These are phyloP conservation scores for Hapsidospora chrysogenum DNA, from an alignment of 495 filamentous ascomycete genomes.

Conservation along the genomic window DNA sequence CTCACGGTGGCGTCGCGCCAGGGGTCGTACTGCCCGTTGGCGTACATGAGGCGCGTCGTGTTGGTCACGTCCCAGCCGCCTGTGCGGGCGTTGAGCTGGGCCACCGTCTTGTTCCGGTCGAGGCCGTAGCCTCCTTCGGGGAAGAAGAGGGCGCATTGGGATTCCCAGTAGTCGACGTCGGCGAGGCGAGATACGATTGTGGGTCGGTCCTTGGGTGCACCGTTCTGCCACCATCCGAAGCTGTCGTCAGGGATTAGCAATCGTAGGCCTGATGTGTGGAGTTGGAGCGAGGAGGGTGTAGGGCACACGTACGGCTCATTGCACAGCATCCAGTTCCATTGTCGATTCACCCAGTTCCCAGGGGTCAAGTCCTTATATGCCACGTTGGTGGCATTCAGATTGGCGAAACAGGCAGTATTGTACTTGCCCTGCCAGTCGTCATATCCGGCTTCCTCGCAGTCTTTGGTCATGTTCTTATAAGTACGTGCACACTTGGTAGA, in stretches of 20 bases:
- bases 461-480: too few relatives aligned
- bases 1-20: conserved; percentile 38
- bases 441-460: too few relatives aligned
- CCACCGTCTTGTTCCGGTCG: conserved; percentile 30
- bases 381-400: conserved; percentile 36
- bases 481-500: too few relatives aligned
- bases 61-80: conserved; percentile 40
- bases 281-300: too few relatives aligned
- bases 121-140: conserved; percentile 34
- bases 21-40: conserved; percentile 46
- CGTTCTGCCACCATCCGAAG: conserved; percentile 35
- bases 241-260: not conserved
- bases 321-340: conserved; percentile 52
- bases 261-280: not conserved
- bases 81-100: conserved; percentile 40
- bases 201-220: conserved; percentile 29
- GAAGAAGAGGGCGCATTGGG: conserved; percentile 44
- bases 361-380: conserved; percentile 38
- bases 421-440: conserved; percentile 24
- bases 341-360: conserved; percentile 33
- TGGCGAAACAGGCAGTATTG: conserved; percentile 39
- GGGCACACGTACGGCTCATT: conserved; percentile 34
- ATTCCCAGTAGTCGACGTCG: conserved; percentile 36
- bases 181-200: conserved; percentile 41
- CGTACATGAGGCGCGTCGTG: conserved; percentile 40